Evolutionary conservation across 2,329 filamentous ascomycete genomes (phyloP), one percentile per base, ranked within the genome.

Genomic region (Ascochyta rabiei): DNA sequence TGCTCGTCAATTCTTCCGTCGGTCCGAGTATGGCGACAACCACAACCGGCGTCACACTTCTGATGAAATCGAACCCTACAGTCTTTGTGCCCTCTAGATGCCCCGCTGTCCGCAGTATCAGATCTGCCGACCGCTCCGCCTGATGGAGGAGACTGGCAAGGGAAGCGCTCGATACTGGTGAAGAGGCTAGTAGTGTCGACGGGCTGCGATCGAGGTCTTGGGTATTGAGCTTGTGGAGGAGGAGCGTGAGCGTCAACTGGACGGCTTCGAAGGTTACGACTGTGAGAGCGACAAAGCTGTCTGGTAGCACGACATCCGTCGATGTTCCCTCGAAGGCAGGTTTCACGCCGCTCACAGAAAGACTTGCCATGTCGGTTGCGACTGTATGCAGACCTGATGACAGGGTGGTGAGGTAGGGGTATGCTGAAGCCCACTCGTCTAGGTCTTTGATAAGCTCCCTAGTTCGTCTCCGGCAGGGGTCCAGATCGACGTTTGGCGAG

Each of bases 21-120:
- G 70, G 69, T 1, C 61, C 66, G 10, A 67, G 37, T 6, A 55
- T 60, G 2, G 47, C 61, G 0, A 70, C 68, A 4, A 66, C 59
- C 0, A 71, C 60, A 1, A 73, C 39, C 0, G 69, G 69, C 9
- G 66, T 61, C 2, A 71, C 60, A 21, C 57, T 62, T 1, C 67
- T 59, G 38, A 71, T 59, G 19, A 70, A 63, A 23, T 69, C 66
- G 24, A 69, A 69, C 0, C 67, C 66, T 6, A 68, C 56, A 0
- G 66, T 60, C 26, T 64, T 61, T 2, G 57, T 62, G 12, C 56
- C 63, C 40, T 69, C 67, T 16, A 70, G 28, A 34, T 35, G 39
- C 0, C n/a, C 48, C 18, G 41, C 35, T 1, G 37, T 57, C n/a
- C 34, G 43, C 6, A 57, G 26, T 10, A 57, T 38, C 13, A 41